Evolutionary conservation across 2,329 filamentous ascomycete species (phyloP), one percentile per base, ranked within the genome.

Genomic region (Coniochaeta hoffmannii): DNA sequence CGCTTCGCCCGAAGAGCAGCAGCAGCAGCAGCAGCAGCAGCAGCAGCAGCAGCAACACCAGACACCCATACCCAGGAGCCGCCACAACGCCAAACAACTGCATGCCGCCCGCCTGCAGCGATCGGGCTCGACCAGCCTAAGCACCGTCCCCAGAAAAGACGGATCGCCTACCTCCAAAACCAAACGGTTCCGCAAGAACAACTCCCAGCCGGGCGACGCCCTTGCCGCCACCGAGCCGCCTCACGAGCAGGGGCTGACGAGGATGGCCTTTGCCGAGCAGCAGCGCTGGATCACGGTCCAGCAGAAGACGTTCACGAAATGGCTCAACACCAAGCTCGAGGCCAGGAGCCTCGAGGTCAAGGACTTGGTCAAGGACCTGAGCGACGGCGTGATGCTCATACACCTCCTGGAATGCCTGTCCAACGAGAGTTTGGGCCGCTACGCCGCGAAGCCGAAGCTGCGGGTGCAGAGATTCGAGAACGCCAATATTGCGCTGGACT

Each of bases 231-330:
- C 74, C 62, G 74, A 77, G 65, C 72, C 75, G 62, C 69, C 72
- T 66, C 75, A 76, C 70, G 77, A 80, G 61, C 74, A 73, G 63
- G 74, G 70, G 60, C 69, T 78, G 60, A 73, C 72, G 65, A 85
- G 76, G 70, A 87, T 86, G 83, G 82, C 81, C 56, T 83, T 76
- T 69, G 73, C 79, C 61, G 81, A 84, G 69, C 81, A 86, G 72
- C 81, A 86, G 70, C 77, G 79, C 70, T 87, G 84, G 84, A 80
- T 87, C 65, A 85, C 79, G 68, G 91, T 96, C 73, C 93, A 97
- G 78, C 88, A 97, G 73, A 99, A 97, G 82, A 99, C 94, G 28
- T 99, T 99, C 73, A 96, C 92, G 57, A 99, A 97, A 89, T 99
- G 94, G 94, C 83, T 99, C 63, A 99, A 99, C 74, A 95, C 90